Evolutionary conservation across 2,329 filamentous ascomycete species (phyloP), one percentile per base, ranked within the genome.

Genomic region (Aspergillus nomiae): DNA sequence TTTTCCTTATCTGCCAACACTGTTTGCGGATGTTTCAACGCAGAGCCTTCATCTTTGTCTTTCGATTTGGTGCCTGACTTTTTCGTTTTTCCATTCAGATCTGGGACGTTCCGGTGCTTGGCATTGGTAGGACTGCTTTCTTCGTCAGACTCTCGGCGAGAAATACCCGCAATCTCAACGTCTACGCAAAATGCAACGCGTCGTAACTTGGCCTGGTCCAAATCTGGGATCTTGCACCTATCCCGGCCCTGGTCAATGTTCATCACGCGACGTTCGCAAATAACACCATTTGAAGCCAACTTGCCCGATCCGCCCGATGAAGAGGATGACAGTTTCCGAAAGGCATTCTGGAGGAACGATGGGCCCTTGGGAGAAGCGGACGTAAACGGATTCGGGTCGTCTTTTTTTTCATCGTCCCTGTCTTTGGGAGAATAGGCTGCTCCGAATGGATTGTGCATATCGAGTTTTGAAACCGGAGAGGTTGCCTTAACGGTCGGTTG

Each of bases 171-270:
- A 73, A 99, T 96, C 77, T 99, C 95, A 5, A 99, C 94, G 73
- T 99, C 95, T 3, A 99, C 95, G 70, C 92, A 97, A 73, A 99
- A 99, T 0, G 94, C 91, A 0, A 99, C 95, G 59, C 93, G 88
- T 59, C 92, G 87, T 63, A 99, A 78, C 75, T 95, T 97, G 56
- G 87, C 87, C 71, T 90, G 87, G 68, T 93, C 89, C 54, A 99
- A 82, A 68, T 96, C 94, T 5, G 87, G 82, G 34, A 98, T 87
- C 28, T 87, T 85, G 75, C 92, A 96, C 67, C 95, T 84, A 73
- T 94, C 89, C 48, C 95, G 87, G 68, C 90, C 85, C 10, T 82
- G 87, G 74, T 98, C 92, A 51, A 97, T 84, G 73, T 99, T 99
- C 81, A 98, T 82, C 9, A 97, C 84, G 67, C 84, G 88, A 56